These are phyloP conservation scores for Mentha longifolia DNA, from an alignment of 257 asterid genomes.

Conservation along the genomic window DNA sequence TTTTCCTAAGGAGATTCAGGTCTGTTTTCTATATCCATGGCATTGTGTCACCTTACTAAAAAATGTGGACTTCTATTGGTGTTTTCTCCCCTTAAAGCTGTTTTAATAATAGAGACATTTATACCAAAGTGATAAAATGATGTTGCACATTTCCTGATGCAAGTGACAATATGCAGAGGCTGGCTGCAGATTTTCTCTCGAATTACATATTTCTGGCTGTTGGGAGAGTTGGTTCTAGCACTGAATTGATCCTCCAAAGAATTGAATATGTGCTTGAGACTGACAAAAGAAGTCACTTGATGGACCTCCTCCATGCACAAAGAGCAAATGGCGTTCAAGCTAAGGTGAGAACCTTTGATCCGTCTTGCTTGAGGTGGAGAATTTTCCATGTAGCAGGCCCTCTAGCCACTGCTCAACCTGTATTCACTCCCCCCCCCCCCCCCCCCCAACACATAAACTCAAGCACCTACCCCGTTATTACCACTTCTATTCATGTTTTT, in stretches of 20 bases:
- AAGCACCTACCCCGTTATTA: too few species aligned
- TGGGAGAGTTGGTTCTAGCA: constrained; percentile 99
- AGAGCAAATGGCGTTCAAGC: constrained; percentile 73
- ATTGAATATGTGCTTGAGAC: constrained; percentile 94
- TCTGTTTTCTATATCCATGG: constrained; percentile 38
- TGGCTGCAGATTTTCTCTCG: constrained; percentile 87
- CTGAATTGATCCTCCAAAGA: constrained; percentile 93
- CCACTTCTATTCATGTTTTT: too few species aligned
- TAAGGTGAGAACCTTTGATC: constrained; percentile 52
- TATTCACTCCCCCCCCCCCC: too few species aligned
- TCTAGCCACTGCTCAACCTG: too few species aligned
- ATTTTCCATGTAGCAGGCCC: too few species aligned
- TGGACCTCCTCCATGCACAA: constrained; percentile 98
- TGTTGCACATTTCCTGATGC: neutral
- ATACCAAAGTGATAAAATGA: neutral
- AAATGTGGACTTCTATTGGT: neutral
- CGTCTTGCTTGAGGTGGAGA: neutral
- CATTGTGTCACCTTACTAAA: constrained; percentile 5
- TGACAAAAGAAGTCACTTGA: constrained; percentile 94
- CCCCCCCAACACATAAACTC: too few species aligned
- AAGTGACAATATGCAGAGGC: constrained; percentile 61
- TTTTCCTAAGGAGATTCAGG: constrained; percentile 98
- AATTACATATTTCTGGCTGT: constrained; percentile 85
- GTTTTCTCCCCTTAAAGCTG: neutral
- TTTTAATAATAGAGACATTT: neutral